Evolutionary conservation across 2,329 filamentous ascomycete species (phyloP), one percentile per base, ranked within the genome.

Genomic region (Harringtonia lauricola): DNA sequence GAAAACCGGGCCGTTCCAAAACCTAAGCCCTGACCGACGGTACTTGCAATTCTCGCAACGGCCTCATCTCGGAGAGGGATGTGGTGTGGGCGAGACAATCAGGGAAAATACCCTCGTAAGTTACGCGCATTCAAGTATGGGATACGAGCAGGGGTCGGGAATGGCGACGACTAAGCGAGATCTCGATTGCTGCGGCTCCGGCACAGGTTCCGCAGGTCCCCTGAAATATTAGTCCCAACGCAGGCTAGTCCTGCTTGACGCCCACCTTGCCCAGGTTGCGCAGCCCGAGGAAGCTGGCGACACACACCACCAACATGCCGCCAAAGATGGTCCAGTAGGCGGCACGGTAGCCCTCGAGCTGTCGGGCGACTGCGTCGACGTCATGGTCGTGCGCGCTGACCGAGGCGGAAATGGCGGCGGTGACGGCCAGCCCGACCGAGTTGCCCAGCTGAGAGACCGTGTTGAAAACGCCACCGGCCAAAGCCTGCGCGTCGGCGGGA

Each of bases 391-490:
- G 58, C 21, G 65, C 59, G 2, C 66, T 70, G 1, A 72, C 64
- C 3, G 62, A 62, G 0, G 63, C 58, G 2, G 67, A 61, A 28
- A 77, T 68, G 0, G 71, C 65, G 10, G 68, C 68, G 9, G 69
- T 67, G 3, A 72, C 55, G 8, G 71, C 71, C 3, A 78, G 53
- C 0, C 72, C 73, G 1, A 78, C 60, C 0, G 68, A 65, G 17
- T 65, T 72, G 0, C 76, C 77, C 44, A 81, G 72, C 44, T 79
- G 74, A 0, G 66, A 65, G 1, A 74, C 64, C 2, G 72, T 75
- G 42, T 74, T 78, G 57, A 80, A 80, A 0, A 80, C 72, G 0
- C 70, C 75, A 0, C 76, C 76, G 0, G 74, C 76, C 1, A 81
- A 61, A 0, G 70, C 74, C 45, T 81, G 76, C 2, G 66, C 68